Conservation (phyloP, 1,284 basidiomycete species). For the Phylloporus sp. region DNA sequence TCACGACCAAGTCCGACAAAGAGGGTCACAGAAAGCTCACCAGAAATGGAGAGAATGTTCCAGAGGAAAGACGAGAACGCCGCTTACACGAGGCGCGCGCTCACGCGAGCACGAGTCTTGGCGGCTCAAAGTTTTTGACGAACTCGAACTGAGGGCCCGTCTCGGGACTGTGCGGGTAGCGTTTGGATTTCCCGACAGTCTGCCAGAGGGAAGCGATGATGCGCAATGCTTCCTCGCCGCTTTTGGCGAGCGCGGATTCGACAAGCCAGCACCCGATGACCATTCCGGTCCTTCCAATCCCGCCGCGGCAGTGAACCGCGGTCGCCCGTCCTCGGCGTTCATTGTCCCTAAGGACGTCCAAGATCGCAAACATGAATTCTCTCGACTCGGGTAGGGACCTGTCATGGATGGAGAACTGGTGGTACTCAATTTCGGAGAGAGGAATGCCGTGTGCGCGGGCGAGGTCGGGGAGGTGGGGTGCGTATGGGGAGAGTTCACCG, state of each 20-base stretch:
- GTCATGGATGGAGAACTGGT: conserved; percentile 76
- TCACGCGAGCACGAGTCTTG: conserved; percentile 28
- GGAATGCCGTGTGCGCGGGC: conserved; percentile 59
- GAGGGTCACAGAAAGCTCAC: conserved; percentile 8
- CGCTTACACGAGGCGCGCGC: conserved; percentile 6
- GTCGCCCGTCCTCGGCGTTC: conserved; percentile 55
- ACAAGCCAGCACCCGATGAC: conserved; percentile 80
- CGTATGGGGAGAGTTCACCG: conserved; percentile 71
- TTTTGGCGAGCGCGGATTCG: conserved; percentile 59
- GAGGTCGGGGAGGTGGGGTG: conserved; percentile 55
- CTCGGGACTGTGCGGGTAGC: conserved; percentile 77
- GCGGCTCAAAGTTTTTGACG: conserved; percentile 55
- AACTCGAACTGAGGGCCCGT: conserved; percentile 77
- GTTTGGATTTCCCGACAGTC: conserved; percentile 72
- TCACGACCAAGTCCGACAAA: not conserved
- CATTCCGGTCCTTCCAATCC: conserved; percentile 76
- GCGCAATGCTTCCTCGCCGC: conserved; percentile 64
- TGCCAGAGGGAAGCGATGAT: conserved; percentile 72
- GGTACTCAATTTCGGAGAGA: conserved; percentile 59
- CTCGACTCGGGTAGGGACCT: conserved; percentile 61
- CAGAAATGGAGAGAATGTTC: not conserved
- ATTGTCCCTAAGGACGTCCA: conserved; percentile 61
- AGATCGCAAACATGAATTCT: conserved; percentile 57
- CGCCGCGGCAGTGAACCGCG: conserved; percentile 77
- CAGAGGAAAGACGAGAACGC: not conserved